Percentiles rank a stretch among this genome's conserved stretches.
These are phyloP conservation scores for Nothophoma quercina DNA, from an alignment of 2,329 filamentous ascomycete genomes.

Conservation along the genomic window DNA sequence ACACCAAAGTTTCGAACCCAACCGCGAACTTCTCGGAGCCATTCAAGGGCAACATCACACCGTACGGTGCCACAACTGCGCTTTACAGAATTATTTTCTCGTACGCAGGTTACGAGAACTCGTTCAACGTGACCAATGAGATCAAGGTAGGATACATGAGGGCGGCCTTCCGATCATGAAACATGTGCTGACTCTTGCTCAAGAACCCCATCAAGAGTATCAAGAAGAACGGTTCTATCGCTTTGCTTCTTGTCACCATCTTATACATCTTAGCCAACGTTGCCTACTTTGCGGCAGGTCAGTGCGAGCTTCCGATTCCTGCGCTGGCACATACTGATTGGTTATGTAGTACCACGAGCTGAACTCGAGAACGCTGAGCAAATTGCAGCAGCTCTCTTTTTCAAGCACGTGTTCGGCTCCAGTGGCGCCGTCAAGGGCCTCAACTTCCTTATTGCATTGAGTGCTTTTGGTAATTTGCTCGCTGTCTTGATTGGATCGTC, in stretches of 20 bases:
- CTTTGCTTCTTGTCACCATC: slow-evolving; percentile 58
- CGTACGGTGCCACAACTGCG: slow-evolving; percentile 64
- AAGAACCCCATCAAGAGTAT: slow-evolving; percentile 63
- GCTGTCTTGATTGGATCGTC: slow-evolving; percentile 64
- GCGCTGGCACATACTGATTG: background rate
- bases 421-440: slow-evolving; percentile 59
- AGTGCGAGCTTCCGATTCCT: background rate
- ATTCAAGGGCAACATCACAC: slow-evolving; percentile 59
- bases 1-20: slow-evolving; percentile 60
- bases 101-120: slow-evolving; percentile 65
- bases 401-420: slow-evolving; percentile 63
- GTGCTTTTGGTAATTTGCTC: slow-evolving; percentile 66
- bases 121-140: slow-evolving; percentile 69
- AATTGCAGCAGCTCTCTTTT: slow-evolving; percentile 65
- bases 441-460: slow-evolving; percentile 65
- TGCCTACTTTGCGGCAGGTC: slow-evolving; percentile 65
- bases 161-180: too few species aligned
- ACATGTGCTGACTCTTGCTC: too few species aligned
- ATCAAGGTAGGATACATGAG: slow-evolving; percentile 50
- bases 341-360: slow-evolving; percentile 55
- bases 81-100: slow-evolving; percentile 67
- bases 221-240: slow-evolving; percentile 55
- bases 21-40: slow-evolving; percentile 63
- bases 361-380: slow-evolving; percentile 60
- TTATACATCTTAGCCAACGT: slow-evolving; percentile 68